These are phyloP conservation scores for Peronospora destructor DNA, from an alignment of 352 stramenopile genomes.

Conservation along the genomic window DNA sequence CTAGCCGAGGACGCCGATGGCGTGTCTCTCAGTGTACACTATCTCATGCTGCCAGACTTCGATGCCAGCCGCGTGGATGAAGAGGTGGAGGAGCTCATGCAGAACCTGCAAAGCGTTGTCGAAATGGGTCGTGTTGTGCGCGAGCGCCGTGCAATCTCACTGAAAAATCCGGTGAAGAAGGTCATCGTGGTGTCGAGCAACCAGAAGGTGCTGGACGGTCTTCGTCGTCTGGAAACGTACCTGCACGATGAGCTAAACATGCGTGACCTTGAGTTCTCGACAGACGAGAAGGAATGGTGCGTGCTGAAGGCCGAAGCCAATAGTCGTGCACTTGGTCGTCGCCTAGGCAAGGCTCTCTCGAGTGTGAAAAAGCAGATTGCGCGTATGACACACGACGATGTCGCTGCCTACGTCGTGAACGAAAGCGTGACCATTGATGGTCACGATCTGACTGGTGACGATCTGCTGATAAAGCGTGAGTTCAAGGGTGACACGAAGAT, in stretches of 20 bases:
- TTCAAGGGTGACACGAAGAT: slow-evolving; percentile 91
- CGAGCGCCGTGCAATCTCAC: slow-evolving; percentile 94
- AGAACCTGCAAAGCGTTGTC: slow-evolving; percentile 93
- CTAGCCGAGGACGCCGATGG: slow-evolving; percentile 85
- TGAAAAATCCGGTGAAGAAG: slow-evolving; percentile 96
- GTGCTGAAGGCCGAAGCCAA: slow-evolving; percentile 92
- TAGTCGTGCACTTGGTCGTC: slow-evolving; percentile 91
- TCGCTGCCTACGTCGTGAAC: slow-evolving; percentile 57
- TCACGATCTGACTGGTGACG: slow-evolving; percentile 78
- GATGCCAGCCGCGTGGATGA: slow-evolving; percentile 91
- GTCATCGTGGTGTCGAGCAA: slow-evolving; percentile 93
- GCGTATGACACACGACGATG: slow-evolving; percentile 62
- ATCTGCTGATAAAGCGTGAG: slow-evolving; percentile 91
- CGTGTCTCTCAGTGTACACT: slow-evolving; percentile 93
- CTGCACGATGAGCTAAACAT: slow-evolving; percentile 97
- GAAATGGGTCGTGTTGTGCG: slow-evolving; percentile 94
- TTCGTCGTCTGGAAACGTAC: slow-evolving; percentile 88
- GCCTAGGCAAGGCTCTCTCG: slow-evolving; percentile 95
- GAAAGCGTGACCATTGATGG: slow-evolving; percentile 80
- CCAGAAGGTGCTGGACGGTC: slow-evolving; percentile 59
- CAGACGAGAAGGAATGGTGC: slow-evolving; percentile 89
- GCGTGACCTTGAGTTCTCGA: slow-evolving; percentile 87
- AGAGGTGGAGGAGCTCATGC: slow-evolving; percentile 90
- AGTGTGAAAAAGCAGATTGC: slow-evolving; percentile 83
- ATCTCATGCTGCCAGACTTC: slow-evolving; percentile 91